Evolutionary conservation across 2,329 filamentous ascomycete species (phyloP).

Genomic region (Curvularia lunata): DNA sequence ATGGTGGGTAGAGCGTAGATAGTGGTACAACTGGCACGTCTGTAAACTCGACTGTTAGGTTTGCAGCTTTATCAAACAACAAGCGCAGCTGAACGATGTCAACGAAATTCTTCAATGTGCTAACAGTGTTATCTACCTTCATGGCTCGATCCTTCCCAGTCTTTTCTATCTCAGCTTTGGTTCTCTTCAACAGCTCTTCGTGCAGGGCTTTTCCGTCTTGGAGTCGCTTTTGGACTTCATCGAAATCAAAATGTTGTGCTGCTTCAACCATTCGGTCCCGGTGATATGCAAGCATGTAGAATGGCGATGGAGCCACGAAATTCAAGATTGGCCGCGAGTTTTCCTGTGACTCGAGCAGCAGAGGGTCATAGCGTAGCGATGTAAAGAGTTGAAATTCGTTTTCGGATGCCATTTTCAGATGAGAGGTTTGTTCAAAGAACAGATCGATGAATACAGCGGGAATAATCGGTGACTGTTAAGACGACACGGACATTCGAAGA

Average conservation of each 20-base stretch:
- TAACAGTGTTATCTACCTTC: constrained; percentile 26
- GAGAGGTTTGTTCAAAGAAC: neutral
- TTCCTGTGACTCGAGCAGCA: constrained; percentile 42
- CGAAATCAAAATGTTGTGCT: constrained; percentile 58
- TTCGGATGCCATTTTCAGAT: constrained; percentile 27
- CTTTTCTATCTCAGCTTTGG: constrained; percentile 35
- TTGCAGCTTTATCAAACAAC: constrained; percentile 54
- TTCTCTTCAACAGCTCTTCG: constrained; percentile 41
- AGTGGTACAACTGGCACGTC: constrained; percentile 53
- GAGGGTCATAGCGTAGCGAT: constrained; percentile 48
- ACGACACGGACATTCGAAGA: neutral
- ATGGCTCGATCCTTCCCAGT: constrained; percentile 34
- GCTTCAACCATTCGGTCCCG: constrained; percentile 75
- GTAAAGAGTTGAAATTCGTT: constrained; percentile 48
- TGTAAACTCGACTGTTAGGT: constrained; percentile 49
- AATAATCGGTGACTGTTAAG: neutral
- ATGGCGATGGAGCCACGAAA: constrained; percentile 61
- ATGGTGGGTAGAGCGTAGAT: constrained; percentile 64
- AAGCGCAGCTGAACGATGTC: constrained; percentile 57
- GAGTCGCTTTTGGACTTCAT: constrained; percentile 42
- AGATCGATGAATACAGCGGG: neutral
- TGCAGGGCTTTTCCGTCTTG: constrained; percentile 45
- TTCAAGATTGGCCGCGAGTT: constrained; percentile 59
- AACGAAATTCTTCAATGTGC: neutral
- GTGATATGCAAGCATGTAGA: constrained; percentile 83